phyloP scores from a whole-genome alignment of 2,329 filamentous ascomycete species.

The Cytospora chrysosperma region DNA sequence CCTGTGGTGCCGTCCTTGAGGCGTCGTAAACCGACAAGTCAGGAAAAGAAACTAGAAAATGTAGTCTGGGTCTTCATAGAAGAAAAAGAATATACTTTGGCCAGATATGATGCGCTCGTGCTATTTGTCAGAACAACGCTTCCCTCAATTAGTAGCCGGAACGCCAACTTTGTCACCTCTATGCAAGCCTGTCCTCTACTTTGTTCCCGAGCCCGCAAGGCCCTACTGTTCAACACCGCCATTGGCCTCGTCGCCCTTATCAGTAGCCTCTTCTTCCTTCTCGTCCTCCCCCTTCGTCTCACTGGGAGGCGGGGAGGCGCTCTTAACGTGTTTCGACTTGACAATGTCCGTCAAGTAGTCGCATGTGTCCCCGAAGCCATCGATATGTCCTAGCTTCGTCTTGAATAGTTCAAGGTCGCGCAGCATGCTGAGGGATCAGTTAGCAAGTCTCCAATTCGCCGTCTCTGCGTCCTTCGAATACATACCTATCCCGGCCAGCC shows the following conservation, averaged over 20 bases:
- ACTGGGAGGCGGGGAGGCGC: constrained; percentile 26
- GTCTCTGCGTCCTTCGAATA: constrained; percentile 21
- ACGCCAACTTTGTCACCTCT: not conserved
- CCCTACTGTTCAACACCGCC: constrained; percentile 4
- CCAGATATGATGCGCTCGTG: constrained; percentile 5
- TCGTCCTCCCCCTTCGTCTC: constrained; percentile 26
- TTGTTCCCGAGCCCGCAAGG: not conserved
- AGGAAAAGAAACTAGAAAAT: not conserved
- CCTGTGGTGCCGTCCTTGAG: not conserved
- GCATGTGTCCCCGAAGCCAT: constrained; percentile 74
- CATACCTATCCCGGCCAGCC: constrained; percentile 70
- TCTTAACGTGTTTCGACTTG: constrained; percentile 53
- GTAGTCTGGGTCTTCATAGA: not conserved
- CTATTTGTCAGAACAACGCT: constrained; percentile 9
- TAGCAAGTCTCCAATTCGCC: not conserved
- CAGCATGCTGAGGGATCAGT: constrained; percentile 58
- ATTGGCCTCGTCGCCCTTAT: constrained; percentile 4
- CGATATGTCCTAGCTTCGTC: constrained; percentile 69
- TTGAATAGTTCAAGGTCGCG: constrained; percentile 74
- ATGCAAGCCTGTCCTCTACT: not conserved
- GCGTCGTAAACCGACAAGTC: not conserved
- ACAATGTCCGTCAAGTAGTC: constrained; percentile 66
- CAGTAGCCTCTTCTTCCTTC: constrained; percentile 16
- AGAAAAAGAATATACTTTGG: constrained; percentile 17
- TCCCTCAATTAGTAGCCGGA: not conserved